Evolutionary conservation across 352 stramenopile genomes (phyloP), one percentile per base, ranked within the genome.

Genomic region (Phytophthora nicotianae): DNA sequence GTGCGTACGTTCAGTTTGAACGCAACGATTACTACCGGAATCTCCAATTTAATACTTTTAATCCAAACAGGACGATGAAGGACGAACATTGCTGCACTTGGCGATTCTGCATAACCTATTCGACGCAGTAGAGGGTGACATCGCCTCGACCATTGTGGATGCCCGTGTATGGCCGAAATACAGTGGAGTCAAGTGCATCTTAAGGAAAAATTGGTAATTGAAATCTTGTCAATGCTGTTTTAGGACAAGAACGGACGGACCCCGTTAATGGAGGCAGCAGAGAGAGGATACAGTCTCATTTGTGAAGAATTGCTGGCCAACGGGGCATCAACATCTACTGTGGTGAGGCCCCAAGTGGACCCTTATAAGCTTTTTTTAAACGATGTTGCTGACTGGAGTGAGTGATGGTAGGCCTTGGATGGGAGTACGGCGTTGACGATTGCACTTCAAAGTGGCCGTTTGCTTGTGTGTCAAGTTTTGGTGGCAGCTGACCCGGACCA

Each of bases 391-490:
- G 11, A 51, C 20, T 48, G 41, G 40, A 20, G 43, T 27, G 7
- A 32, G 5, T 56, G 10, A 3, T 40, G n/a, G 11, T n/a, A 66
- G 49, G 46, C 64, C 7, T 47, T 32, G 20, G 64, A 76, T 27
- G 54, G 68, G 11, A 58, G 37, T 17, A 76, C 68, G 1, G 64
- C 68, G 9, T 38, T 76, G 38, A 58, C 54, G 5, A 55, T 65
- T 41, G 68, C 68, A 37, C 16, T 76, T 5, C 58, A 48, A 11
- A 60, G 46, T 7, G 50, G 64, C 27, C 17, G 40, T 6, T 38
- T 70, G 29, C 50, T 76, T 14, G 66, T 76, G 40, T 76, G 68
- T 32, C 68, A 76, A 63, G 63, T 76, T 27, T 49, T 76, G 17
- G 64, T 67, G 9, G 53, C 68, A 21, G 59, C 50, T 4, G 68